Evolutionary conservation across 495 filamentous ascomycete species (phyloP), one percentile per base, ranked within the genome.

Genomic region (Lophium mytilinum): DNA sequence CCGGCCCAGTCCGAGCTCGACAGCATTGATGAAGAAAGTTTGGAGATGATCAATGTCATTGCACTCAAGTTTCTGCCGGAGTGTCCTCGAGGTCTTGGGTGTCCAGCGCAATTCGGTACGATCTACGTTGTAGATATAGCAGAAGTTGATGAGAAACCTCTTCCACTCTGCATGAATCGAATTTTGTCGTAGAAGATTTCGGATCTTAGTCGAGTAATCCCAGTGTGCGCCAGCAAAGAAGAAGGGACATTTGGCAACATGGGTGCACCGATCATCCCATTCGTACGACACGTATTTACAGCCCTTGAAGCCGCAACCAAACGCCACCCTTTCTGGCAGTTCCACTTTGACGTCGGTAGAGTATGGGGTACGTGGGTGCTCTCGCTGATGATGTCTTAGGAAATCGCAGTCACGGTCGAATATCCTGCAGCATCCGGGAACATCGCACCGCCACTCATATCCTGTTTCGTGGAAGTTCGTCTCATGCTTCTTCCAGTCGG

Each of bases 191-290:
- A 65, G 58, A n/a, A 65, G 51, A 37, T 65, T 65, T 24, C 62
- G 62, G 14, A 65, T 65, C 35, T 58, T 58, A 17, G 57, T 65
- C 19, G 62, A 57, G 18, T 65, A 65, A 17, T 60, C 57, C 62
- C 62, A 65, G 14, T 60, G 24, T 10, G 39, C 17, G 39, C 39
- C 39, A 41, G 11, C 39, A 12, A 14, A 14, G 39, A 17, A 17
- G 12, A 41, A 58, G 58, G 61, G 61, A 33, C 61, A 58, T 34
- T 61, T 58, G 3, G 62, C 62, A 18, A 65, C 58, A 35, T 65
- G 62, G 55, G 61, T 55, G 54, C 58, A 61, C 36, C 62, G 50
- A 54, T 65, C 62, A 30, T 65, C 57, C 62, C 62, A 65, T 14
- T 50, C 52, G 15, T 14, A 15, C 35, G 55, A 55, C 6, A 65